phyloP scores from a whole-genome alignment of 2,329 filamentous ascomycete species.

The Aphanocladium album region DNA sequence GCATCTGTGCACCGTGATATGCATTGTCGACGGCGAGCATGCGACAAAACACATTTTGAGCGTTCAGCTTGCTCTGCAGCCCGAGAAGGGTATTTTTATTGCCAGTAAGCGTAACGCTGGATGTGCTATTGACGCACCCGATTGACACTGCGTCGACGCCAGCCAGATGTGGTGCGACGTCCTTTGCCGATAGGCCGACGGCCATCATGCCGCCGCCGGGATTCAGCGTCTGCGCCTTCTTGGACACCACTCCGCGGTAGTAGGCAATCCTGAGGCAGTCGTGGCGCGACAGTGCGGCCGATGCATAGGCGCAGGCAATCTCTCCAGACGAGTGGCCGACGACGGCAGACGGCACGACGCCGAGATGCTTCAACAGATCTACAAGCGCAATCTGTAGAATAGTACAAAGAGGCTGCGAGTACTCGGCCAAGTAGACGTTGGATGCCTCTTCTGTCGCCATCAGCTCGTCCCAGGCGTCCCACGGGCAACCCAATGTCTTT shows the following conservation, averaged over 20 bases:
- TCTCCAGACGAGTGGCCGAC: constrained; percentile 34
- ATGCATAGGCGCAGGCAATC: constrained; percentile 30
- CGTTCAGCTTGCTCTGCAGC: not conserved
- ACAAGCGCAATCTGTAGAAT: constrained; percentile 36
- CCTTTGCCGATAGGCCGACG: constrained; percentile 18
- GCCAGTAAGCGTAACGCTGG: too few species aligned
- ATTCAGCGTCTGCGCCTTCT: not conserved
- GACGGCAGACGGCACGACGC: constrained; percentile 22
- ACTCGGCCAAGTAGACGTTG: constrained; percentile 17
- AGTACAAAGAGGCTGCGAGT: constrained; percentile 34
- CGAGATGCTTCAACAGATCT: constrained; percentile 25
- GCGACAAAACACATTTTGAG: not conserved
- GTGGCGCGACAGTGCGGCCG: constrained; percentile 13
- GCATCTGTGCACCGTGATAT: constrained; percentile 24
- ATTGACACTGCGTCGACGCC: not conserved
- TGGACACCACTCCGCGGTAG: constrained; percentile 22
- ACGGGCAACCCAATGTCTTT: constrained; percentile 18
- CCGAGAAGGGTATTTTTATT: constrained; percentile 17
- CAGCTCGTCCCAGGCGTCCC: constrained; percentile 21
- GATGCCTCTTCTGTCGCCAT: constrained; percentile 19
- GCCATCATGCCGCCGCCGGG: constrained; percentile 22
- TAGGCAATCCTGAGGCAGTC: constrained; percentile 27
- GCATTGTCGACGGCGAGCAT: not conserved
- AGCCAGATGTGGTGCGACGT: not conserved
- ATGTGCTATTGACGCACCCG: too few species aligned